phyloP scores from a whole-genome alignment of 1,284 basidiomycete species.

The Microbotryomycetes sp. region DNA sequence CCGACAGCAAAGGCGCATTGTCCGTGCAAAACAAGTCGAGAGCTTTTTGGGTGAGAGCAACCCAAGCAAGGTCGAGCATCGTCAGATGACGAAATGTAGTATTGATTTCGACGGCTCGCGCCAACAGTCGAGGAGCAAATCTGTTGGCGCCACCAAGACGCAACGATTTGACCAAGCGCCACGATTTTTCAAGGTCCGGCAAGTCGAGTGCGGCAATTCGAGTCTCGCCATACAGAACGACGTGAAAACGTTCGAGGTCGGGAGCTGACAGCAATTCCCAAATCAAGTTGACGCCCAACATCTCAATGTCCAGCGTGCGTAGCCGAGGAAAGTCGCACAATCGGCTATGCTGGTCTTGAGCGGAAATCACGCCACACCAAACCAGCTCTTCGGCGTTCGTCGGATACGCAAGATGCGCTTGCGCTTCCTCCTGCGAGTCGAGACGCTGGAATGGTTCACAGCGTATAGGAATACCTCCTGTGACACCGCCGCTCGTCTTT shows the following conservation, averaged over 20 bases:
- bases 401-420: too few relatives aligned
- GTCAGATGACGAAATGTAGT: conserved; percentile 6
- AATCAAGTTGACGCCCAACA: conserved; percentile 2
- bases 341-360: too few relatives aligned
- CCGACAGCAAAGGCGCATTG: conserved; percentile 7
- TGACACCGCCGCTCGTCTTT: too few relatives aligned
- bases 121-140: conserved; percentile 4
- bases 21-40: conserved; percentile 11
- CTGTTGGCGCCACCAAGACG: conserved; percentile 10
- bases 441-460: too few relatives aligned
- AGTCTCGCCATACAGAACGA: conserved; percentile 2
- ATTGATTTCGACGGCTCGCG: not conserved
- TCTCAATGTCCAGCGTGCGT: conserved; percentile 11
- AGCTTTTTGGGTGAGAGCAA: conserved; percentile 1
- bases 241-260: not conserved
- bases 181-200: conserved; percentile 8
- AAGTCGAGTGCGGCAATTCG: not conserved
- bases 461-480: too few relatives aligned
- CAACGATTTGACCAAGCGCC: conserved; percentile 9
- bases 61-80: conserved; percentile 13
- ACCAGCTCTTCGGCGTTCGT: too few relatives aligned
- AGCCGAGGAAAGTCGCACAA: conserved; percentile 15
- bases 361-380: too few relatives aligned
- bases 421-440: too few relatives aligned
- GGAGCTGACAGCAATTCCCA: conserved; percentile 15